Base-by-base conservation (phyloP, 2,329 filamentous ascomycete genomes). In the Calonectria crousiana region DNA sequence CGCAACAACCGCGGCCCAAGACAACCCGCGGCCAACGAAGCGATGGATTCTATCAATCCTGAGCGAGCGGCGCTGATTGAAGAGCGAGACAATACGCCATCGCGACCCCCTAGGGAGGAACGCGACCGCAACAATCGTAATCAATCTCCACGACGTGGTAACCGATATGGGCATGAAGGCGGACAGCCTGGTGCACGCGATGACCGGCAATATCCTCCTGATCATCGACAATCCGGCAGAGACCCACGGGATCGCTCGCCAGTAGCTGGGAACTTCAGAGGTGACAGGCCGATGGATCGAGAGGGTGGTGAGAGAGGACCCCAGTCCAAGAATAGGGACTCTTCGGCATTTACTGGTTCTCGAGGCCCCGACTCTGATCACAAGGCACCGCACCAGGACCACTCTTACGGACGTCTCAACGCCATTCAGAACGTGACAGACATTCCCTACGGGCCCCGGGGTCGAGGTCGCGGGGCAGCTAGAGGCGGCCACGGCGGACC, bases 391-490 rank as follows among this genome's bases (percentile, higher is more conserved):
- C 88, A 90, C 74, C 89, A 91, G 76, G 91, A 93, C 81, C 89
- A 90, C 20, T 91, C 90, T 71, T 93, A 93, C 78, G 92, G 92
- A 34, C 90, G 92, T 2, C 85, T 93, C 62, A 92, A 91, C 75
- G 84, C 88, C 2, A 87, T 89, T 65, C 85, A 88, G 64, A 85
- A 86, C 30, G 82, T 86, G 38, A 79, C 87, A 82, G 82, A 85
- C 32, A 87, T 89, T 51, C 91, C 91, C 4, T 88, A 89, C n/a
- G 91, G 90, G 2, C 90, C 91, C 20, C 87, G 88, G 66, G 89
- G 86, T 76, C 89, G 87, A 78, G 89, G 87, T 72, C 85, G 84
- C 74, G 87, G 84, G 77, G 83, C 84, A 58, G 80, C 83, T 56
- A 86, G 88, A 79, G 82, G 84, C 52, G 77, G 80, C 30, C 78